Conservation (phyloP, 805 yeast genomes). For the Naumovozyma baii region DNA sequence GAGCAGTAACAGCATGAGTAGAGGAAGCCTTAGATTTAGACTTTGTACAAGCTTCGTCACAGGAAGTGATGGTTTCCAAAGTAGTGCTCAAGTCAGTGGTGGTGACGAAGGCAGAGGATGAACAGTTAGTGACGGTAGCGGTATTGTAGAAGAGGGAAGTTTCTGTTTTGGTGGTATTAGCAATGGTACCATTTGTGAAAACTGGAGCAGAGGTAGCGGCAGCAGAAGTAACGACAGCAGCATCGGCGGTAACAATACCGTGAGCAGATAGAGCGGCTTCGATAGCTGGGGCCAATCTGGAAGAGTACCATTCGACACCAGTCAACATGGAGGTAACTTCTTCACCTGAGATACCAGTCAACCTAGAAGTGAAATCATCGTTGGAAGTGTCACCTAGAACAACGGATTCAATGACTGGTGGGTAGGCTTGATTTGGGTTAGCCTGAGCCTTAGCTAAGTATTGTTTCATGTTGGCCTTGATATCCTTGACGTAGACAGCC, state of each 20-base stretch:
- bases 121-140: conserved; percentile 1
- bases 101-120: not conserved
- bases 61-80: conserved; percentile 3
- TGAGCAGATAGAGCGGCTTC: conserved; percentile 3
- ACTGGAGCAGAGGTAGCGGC: not conserved
- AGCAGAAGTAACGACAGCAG: conserved; percentile 1
- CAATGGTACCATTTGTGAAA: not conserved
- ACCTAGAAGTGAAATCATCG: conserved; percentile 23
- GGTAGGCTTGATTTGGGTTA: conserved; percentile 7
- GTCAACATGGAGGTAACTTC: conserved; percentile 25
- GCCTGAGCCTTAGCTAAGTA: conserved; percentile 5
- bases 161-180: not conserved
- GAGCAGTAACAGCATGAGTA: conserved; percentile 1
- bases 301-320: conserved; percentile 15
- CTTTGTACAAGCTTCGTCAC: conserved; percentile 9
- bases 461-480: conserved; percentile 2
- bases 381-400: not conserved
- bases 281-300: conserved; percentile 5
- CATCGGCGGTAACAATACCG: conserved; percentile 1
- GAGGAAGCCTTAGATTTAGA: conserved; percentile 3
- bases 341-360: conserved; percentile 16
- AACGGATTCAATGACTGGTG: conserved; percentile 4
- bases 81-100: not conserved
- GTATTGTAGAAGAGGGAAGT: not conserved
- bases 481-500: conserved; percentile 8